phyloP scores from a whole-genome alignment of 2,329 filamentous ascomycete species.

The Trichophyton mentagrophytes region DNA sequence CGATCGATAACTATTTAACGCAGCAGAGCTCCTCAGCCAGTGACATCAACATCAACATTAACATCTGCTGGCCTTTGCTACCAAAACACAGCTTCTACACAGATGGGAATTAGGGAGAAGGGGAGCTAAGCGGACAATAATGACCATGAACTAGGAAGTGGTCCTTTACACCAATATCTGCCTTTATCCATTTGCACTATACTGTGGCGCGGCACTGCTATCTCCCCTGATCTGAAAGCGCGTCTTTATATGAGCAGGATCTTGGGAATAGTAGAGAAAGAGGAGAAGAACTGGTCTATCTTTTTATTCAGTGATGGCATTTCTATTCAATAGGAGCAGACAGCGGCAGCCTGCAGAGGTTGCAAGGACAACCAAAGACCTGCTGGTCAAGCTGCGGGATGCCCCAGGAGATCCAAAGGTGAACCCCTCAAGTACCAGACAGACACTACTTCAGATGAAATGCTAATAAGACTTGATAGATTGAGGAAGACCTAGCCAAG shows the following conservation, averaged over 20 bases:
- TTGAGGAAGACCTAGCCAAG: slow-evolving; percentile 73
- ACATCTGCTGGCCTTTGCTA: background rate
- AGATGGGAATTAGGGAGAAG: background rate
- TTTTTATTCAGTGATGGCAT: slow-evolving; percentile 45
- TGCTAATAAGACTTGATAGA: slow-evolving; percentile 37
- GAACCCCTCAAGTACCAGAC: slow-evolving; percentile 7
- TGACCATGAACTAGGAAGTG: background rate
- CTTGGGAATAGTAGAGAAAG: background rate
- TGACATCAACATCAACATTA: background rate
- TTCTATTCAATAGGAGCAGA: slow-evolving; percentile 52
- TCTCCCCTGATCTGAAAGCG: background rate
- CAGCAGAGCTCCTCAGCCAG: background rate
- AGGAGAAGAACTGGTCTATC: background rate
- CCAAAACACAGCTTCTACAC: background rate
- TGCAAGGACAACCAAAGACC: slow-evolving; percentile 50
- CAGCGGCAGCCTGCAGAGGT: slow-evolving; percentile 51
- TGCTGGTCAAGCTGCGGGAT: slow-evolving; percentile 49
- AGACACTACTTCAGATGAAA: slow-evolving; percentile 3
- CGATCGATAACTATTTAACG: background rate
- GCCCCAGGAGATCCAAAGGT: slow-evolving; percentile 46
- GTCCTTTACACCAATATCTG: background rate
- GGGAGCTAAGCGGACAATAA: background rate
- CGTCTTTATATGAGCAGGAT: background rate
- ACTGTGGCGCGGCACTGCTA: background rate
- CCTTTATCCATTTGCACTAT: background rate